Percentiles rank a stretch among this genome's conserved stretches.
These are phyloP conservation scores for Salix suchowensis DNA, from an alignment of 345 rosid genomes.

Conservation along the genomic window DNA sequence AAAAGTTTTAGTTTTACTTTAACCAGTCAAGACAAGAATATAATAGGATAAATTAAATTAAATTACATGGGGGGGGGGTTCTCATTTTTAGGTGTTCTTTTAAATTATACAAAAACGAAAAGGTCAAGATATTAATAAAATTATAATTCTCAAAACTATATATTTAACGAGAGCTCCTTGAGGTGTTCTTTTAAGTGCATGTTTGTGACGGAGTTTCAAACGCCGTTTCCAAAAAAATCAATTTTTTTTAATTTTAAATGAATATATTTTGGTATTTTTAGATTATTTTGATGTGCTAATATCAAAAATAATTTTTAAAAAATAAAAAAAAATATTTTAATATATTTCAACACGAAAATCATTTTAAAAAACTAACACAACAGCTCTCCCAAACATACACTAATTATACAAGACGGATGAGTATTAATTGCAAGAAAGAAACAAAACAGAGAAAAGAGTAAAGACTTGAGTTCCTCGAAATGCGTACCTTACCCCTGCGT, in stretches of 20 bases:
- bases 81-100: neutral
- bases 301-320: no score
- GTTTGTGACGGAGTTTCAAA: no score
- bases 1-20: neutral
- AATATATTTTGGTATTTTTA: no score
- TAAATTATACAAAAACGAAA: neutral
- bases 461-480: neutral
- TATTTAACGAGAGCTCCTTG: neutral
- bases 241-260: no score
- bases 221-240: no score
- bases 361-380: no score
- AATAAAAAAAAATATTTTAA: no score
- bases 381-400: no score
- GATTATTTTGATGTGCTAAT: no score
- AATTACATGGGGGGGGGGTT: neutral
- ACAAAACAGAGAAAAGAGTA: neutral
- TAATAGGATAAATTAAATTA: neutral
- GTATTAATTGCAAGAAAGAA: neutral
- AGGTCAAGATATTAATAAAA: neutral
- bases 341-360: no score
- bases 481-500: slow-evolving; percentile 3
- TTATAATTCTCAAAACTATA: neutral
- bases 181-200: neutral
- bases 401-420: no score
- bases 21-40: neutral